Percentiles rank a stretch among this genome's conserved stretches.
Conservation (phyloP, 2,329 filamentous ascomycete genomes). For the Xylaria sp. region DNA sequence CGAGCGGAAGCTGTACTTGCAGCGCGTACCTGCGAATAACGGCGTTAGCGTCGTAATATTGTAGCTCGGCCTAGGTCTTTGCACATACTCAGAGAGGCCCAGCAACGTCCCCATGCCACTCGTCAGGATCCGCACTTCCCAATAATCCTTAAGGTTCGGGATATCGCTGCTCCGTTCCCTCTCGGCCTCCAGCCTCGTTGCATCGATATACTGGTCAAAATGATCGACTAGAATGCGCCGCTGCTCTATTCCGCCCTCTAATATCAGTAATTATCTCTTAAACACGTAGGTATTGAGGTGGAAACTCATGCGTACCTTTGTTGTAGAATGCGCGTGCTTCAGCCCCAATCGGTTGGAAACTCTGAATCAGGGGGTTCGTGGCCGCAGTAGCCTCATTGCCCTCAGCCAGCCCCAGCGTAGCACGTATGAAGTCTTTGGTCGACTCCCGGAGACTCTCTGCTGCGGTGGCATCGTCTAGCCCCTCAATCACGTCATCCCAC, state of each 20-base stretch:
- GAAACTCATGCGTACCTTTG: slow-evolving; percentile 32
- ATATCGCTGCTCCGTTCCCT: slow-evolving; percentile 40
- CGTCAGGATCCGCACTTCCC: slow-evolving; percentile 47
- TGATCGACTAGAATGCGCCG: slow-evolving; percentile 37
- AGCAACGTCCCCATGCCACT: slow-evolving; percentile 46
- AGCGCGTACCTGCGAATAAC: slow-evolving; percentile 37
- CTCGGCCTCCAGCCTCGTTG: slow-evolving; percentile 44
- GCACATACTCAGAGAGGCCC: slow-evolving; percentile 44
- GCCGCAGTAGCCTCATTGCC: slow-evolving; percentile 8
- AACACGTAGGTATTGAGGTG: neutral
- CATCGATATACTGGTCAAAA: slow-evolving; percentile 46
- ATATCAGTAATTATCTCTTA: neutral
- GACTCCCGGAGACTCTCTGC: slow-evolving; percentile 39
- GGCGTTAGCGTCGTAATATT: slow-evolving; percentile 4
- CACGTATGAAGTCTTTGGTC: slow-evolving; percentile 43
- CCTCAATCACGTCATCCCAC: slow-evolving; percentile 46
- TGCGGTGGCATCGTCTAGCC: slow-evolving; percentile 30
- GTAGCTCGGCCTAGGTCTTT: neutral
- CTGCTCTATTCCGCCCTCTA: slow-evolving; percentile 37
- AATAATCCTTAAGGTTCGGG: slow-evolving; percentile 44
- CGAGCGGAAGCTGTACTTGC: slow-evolving; percentile 41
- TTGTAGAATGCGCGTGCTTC: slow-evolving; percentile 40
- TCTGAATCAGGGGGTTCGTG: slow-evolving; percentile 38
- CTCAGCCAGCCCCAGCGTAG: slow-evolving; percentile 28
- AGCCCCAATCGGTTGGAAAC: slow-evolving; percentile 40